Evolutionary conservation across 768 basidiomycete genomes (phyloP), one percentile per base, ranked within the genome.

Genomic region (Termitomyces bulborhizus): DNA sequence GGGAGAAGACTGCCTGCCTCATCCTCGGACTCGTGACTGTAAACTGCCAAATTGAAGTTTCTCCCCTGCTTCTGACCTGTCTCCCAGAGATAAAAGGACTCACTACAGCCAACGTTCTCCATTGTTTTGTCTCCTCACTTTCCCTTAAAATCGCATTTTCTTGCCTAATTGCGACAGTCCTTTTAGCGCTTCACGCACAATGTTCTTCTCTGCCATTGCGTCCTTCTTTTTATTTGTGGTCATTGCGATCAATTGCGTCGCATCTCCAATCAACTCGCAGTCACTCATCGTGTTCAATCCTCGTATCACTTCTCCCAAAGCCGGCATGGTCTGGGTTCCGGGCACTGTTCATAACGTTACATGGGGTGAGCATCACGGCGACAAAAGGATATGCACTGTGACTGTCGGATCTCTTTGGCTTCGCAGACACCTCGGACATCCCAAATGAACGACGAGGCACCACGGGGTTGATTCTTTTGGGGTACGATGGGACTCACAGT

Each of bases 381-480:
- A 34, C 45, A 45, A 26, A 44, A 16, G 21, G 12, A 41, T 6
- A 27, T 13, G 11, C 18, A 5, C 9, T 7, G 26, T 13, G 26
- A 18, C 26, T 1, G 31, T 48, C 15, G 21, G 12, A 39, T 41
- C 18, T 29, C 15, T 11, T 11, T 11, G 31, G 1, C 31, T 24
- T 47, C 57, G 21, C 46, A 69, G 68, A 51, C 3, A 72, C 62
- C 4, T 3, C 11, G 18, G 51, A 68, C 40, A 62, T 84, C 47
- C 82, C 81, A 15, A 4, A 46, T 0, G 68, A 71, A 37, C 66
- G 67, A 26, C 36, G 52, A 50, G 64, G 69, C 57, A 64, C 66
- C 31, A 69, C 64, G 3, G 70, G 80, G 18, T 26, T 62, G 27
- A 57, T 83, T 41, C 49, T 82, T 7, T 68, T 84, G 46, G 82